These are phyloP conservation scores for Bromus sterilis DNA, from an alignment of 176 grass and related monocot genomes.

Conservation along the genomic window DNA sequence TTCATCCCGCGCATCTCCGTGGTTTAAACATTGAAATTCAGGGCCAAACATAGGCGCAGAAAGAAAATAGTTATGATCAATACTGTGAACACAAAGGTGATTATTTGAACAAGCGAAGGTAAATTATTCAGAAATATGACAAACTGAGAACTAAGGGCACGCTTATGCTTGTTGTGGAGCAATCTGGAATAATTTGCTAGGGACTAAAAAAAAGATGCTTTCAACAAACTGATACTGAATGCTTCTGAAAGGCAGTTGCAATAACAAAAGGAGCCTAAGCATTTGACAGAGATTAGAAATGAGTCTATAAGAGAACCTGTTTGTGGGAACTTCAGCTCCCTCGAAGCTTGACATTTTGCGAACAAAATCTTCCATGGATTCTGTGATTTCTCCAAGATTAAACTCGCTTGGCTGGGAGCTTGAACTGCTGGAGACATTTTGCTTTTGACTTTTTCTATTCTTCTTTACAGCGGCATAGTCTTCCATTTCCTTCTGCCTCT, in stretches of 20 bases:
- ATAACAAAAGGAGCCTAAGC: not conserved
- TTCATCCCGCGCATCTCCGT: not conserved
- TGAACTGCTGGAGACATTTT: slow-evolving; percentile 29
- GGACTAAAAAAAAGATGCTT: not conserved
- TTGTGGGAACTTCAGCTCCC: slow-evolving; percentile 83
- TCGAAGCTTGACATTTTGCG: slow-evolving; percentile 83
- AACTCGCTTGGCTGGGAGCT: slow-evolving; percentile 46
- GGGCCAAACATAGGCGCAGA: not conserved
- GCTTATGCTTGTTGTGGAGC: not conserved
- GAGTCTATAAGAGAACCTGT: slow-evolving; percentile 43
- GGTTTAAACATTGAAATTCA: not conserved
- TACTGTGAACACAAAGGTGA: not conserved
- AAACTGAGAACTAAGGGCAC: not conserved
- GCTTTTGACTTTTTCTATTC: slow-evolving; percentile 46
- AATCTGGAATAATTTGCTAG: not conserved
- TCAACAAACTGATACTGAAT: not conserved
- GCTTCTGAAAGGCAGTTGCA: not conserved
- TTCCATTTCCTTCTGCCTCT: slow-evolving; percentile 89
- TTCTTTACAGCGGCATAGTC: slow-evolving; percentile 64
- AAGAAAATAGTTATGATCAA: not conserved
- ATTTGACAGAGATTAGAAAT: not conserved
- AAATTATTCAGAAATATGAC: not conserved
- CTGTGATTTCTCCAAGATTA: slow-evolving; percentile 72
- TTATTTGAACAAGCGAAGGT: not conserved
- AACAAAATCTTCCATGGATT: slow-evolving; percentile 91